Percentiles rank a stretch among this genome's conserved stretches.
These are phyloP conservation scores for Podospora appendiculata DNA, from an alignment of 495 filamentous ascomycete genomes.

Conservation along the genomic window DNA sequence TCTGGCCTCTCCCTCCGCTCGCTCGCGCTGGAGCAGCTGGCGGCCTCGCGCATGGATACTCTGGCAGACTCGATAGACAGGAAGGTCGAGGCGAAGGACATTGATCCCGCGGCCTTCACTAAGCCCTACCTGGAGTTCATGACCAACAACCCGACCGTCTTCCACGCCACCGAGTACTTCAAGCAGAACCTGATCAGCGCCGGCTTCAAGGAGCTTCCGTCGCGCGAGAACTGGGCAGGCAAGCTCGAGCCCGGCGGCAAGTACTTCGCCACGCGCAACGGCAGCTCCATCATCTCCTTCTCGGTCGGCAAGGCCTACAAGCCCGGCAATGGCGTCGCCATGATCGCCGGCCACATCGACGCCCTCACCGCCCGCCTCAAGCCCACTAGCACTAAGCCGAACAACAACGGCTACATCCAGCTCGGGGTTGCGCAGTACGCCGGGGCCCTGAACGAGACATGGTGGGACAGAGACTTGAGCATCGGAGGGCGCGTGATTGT, in stretches of 20 bases:
- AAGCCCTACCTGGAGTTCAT: conserved; percentile 85
- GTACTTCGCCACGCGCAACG: conserved; percentile 83
- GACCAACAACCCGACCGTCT: conserved; percentile 83
- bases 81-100: conserved; percentile 23
- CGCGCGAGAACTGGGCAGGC: conserved; percentile 69
- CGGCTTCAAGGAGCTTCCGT: conserved; percentile 71
- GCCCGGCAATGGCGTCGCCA: conserved; percentile 74
- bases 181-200: conserved; percentile 57
- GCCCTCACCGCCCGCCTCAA: conserved; percentile 84
- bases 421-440: conserved; percentile 91
- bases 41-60: conserved; percentile 11
- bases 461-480: conserved; percentile 92
- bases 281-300: conserved; percentile 82
- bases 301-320: conserved; percentile 72
- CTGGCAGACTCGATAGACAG: conserved; percentile 4
- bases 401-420: conserved; percentile 77
- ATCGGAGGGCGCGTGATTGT: conserved; percentile 86
- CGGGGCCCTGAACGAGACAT: conserved; percentile 73
- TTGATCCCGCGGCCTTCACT: conserved; percentile 56
- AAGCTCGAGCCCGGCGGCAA: conserved; percentile 73
- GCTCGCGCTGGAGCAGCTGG: conserved; percentile 15
- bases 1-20: conserved; percentile 35
- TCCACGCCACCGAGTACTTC: conserved; percentile 76
- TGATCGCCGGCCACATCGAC: conserved; percentile 86
- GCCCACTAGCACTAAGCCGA: conserved; percentile 75